Base-by-base conservation (phyloP, 441 rosid species). In the Sinapis alba region DNA sequence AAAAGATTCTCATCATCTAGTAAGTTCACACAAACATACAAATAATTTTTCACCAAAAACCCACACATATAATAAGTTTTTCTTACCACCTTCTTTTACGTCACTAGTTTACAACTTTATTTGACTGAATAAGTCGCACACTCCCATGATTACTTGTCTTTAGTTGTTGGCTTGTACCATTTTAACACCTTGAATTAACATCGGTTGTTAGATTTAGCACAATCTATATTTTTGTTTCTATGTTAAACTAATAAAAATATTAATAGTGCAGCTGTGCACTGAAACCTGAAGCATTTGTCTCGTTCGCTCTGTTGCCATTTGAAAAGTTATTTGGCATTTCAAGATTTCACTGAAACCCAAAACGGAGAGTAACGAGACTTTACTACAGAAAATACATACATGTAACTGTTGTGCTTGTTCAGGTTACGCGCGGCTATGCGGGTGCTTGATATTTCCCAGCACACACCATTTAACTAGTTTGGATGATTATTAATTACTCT, bases 231-330 rank as follows among this genome's bases (percentile, higher is more conserved):
- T 41, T 41, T 41, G 47, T 41, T 12, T 41, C 13, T 41, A 41
- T 41, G 16, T 5, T 13, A 41, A 41, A 41, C 47, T 41, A 41
- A 41, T 41, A 41, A 41, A 41, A 41, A 41, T 41, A 41, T 11
- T 38, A 38, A 38, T 38, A 11, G 15, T 56, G 75, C 65, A 76
- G 71, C 51, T 41, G 70, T 64, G 66, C 67, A 64, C 71, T 76
- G 62, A 64, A 76, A 70, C 62, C 54, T 30, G 80, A 61, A 34
- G 62, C 75, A 54, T 70, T 64, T 70, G 75, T 70, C 75, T 70
- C 62, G 66, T 64, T 76, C 56, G 51, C 66, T 70, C 43, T 70
- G 65, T 63, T 76, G 53, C 45, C 59, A 69, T 76, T 63, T 57
- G 8, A 65, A 76, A 63, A 62, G 21, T 54, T 38, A 56, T 21